Base-by-base conservation (phyloP, 495 filamentous ascomycete genomes). In the Aspergillus egyptiacus region DNA sequence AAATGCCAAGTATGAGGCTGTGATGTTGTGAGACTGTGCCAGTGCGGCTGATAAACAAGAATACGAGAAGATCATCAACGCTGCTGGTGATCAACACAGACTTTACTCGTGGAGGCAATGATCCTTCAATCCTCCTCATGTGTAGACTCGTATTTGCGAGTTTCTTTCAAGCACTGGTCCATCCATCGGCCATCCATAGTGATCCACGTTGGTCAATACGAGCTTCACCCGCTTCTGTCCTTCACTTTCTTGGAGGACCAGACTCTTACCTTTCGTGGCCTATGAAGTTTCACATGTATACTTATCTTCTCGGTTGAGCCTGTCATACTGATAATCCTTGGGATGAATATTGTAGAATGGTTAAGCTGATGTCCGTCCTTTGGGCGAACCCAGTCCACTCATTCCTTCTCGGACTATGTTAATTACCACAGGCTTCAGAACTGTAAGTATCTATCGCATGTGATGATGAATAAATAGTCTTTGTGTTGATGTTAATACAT, bases 81-180 rank as follows among this genome's bases (percentile, higher is more conserved):
- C 20, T 14, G 22, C 8, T 20, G 24, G 33, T 17, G 41, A 46
- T 46, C 3, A 15, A 46, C 31, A 35, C 5, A 9, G 19, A 2
- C 15, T 11, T 17, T 46, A 18, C 42, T 46, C 10, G 10, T 13
- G 17, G 8, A 14, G 42, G 31, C 17, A 23, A 28, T 15, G 13
- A 13, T 25, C 10, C 4, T 5, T 5, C 9, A 20, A 13, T 27
- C 13, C 13, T 15, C 13, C 30, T 3, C 42, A 35, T 24, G 22
- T n/a, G n/a, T n/a, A n/a, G n/a, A 32, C 13, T 35, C 43, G 43
- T 46, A 36, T 46, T 46, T 23, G 28, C n/a, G 9, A 32, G 14
- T 4, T 7, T 42, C 14, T 28, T n/a, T n/a, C n/a, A n/a, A n/a
- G n/a, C n/a, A n/a, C n/a, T n/a, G n/a, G n/a, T n/a, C n/a, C n/a